Evolutionary conservation across 306 rosid species (phyloP).

Genomic region (cucumber (Cucumis sativus)): DNA sequence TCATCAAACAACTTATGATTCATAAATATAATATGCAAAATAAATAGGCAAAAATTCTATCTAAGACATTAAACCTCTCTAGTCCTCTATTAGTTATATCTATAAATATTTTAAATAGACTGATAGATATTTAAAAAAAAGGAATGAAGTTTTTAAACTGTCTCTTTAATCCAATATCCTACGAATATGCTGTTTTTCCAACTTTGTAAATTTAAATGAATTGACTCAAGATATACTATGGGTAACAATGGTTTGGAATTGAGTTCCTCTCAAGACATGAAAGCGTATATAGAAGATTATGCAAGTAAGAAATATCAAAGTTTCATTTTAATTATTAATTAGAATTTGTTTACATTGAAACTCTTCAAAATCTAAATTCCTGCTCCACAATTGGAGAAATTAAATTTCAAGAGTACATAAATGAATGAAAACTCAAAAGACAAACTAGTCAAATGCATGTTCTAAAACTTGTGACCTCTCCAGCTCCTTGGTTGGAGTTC

Average conservation of each 20-base stretch:
- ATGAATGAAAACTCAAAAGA: neutral
- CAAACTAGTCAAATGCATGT: neutral
- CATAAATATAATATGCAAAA: no score
- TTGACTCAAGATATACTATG: neutral
- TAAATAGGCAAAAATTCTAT: no score
- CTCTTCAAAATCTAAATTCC: neutral
- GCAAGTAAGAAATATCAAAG: neutral
- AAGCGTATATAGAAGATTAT: neutral
- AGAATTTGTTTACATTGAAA: neutral
- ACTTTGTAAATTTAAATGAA: neutral
- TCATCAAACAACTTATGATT: no score
- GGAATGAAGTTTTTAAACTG: neutral
- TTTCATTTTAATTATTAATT: neutral
- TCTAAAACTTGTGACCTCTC: conserved; percentile 3
- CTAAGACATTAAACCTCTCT: no score
- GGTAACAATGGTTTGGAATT: neutral
- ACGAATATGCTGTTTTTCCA: neutral
- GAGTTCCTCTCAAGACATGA: neutral
- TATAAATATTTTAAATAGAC: no score
- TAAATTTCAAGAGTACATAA: neutral
- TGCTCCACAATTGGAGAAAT: neutral
- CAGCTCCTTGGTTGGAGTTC: conserved; percentile 3
- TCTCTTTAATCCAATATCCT: neutral
- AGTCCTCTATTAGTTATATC: no score
- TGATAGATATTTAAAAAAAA: no score